Base-by-base conservation (phyloP, 1,284 basidiomycete genomes). In the Meripilus lineatus region DNA sequence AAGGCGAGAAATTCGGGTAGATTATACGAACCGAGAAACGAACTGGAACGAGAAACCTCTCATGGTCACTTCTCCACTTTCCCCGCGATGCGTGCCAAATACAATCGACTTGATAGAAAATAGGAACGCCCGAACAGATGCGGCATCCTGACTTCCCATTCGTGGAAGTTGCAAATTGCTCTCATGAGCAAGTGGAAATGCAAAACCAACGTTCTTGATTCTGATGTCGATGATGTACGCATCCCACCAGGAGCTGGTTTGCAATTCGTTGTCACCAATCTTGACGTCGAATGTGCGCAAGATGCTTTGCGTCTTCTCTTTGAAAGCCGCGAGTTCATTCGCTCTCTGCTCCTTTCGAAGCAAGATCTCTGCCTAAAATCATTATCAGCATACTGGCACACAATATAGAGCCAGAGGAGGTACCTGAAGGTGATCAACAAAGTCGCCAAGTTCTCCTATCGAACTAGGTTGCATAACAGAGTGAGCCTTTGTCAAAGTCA, bases 381-480 rank as follows among this genome's bases (percentile, higher is more conserved):
- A 28, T 25, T 45, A n/a, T 23, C 44, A 17, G 8, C 28, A 22
- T 4, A 26, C 17, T 3, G 1, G 13, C 18, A 21, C 34, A 4
- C 14, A 26, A 21, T 21, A 23, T 11, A 38, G 38, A 52, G 43
- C 33, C 23, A 40, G 5, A 17, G 23, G 20, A 44, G 56, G 53
- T 66, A 84, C 87, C 74, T 88, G 85, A 40, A 89, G 66, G 53
- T 92, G 78, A 57, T 92, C 88, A 38, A 93, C 65, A 46, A 93
- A 87, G 59, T 95, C 93, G 13, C 85, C 87, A 10, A 95, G 68
- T 58, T 93, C 89, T 25, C 85, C 84, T 40, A 95, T 82, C 0
- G 93, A 93, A 48, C 88, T 89, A 14, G 93, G 84, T 61, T 93
- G 91, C 84, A 94, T 84, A 37, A 94, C 88, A 1, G 92, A 90